These are phyloP conservation scores for Cytospora paraplurivora DNA, from an alignment of 2,329 filamentous ascomycete genomes.

Conservation along the genomic window DNA sequence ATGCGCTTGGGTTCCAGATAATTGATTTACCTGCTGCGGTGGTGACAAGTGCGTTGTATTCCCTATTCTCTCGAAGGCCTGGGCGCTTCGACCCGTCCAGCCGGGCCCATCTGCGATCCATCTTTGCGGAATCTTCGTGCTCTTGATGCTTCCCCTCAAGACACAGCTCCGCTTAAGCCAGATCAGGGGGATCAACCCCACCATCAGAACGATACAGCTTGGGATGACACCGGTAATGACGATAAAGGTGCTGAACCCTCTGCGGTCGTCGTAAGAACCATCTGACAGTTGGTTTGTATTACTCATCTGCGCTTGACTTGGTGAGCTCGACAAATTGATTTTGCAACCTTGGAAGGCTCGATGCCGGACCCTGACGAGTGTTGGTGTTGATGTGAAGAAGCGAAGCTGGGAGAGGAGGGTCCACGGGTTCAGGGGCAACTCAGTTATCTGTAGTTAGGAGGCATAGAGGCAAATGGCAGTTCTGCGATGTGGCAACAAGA, in stretches of 20 bases:
- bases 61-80: no score
- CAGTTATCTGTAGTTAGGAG: no score
- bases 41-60: not conserved
- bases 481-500: no score
- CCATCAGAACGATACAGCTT: not conserved
- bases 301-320: not conserved
- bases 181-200: not conserved
- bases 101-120: not conserved
- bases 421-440: not conserved
- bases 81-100: not conserved
- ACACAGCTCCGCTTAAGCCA: constrained; percentile 5
- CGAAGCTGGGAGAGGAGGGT: not conserved
- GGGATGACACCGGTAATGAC: not conserved
- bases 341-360: not conserved
- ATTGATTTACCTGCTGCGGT: not conserved
- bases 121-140: not conserved
- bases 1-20: no score
- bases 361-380: no score
- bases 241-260: not conserved
- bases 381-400: no score
- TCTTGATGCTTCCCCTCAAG: not conserved
- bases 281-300: not conserved
- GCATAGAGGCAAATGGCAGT: no score
- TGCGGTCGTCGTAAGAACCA: not conserved
- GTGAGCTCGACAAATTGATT: not conserved